Evolutionary conservation across 2,329 filamentous ascomycete genomes (phyloP), one percentile per base, ranked within the genome.

Genomic region (Aspergillus pseudotamarii): DNA sequence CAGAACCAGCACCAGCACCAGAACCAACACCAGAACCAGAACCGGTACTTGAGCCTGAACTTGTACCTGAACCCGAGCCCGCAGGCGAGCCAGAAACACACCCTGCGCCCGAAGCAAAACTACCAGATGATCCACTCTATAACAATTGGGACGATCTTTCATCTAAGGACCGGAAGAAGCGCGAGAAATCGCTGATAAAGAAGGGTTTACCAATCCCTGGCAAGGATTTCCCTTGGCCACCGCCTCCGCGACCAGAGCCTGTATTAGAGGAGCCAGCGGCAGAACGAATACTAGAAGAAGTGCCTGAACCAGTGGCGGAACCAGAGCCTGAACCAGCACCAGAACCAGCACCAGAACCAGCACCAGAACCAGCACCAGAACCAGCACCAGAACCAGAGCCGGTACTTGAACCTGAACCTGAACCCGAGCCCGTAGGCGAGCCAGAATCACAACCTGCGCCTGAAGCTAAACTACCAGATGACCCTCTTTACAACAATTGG

Each of bases 101-200:
- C 32, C 71, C 72, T 12, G 10, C 10, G 1, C 32, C 32, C 3
- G 32, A 34, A 4, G 10, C 32, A 3, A 26, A 26, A 26, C 26
- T 26, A 26, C 26, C 26, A 26, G 26, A 26, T 28, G 77, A 79
- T 41, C 76, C 79, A 50, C 66, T 76, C 4, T 76, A 78, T 43
- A 74, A 78, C 10, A 66, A 68, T 5, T 80, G 76, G 75, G 66
- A 68, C 11, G 69, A 64, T 16, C 69, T 78, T 61, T 73, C 72
- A 30, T 75, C 77, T 2, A 81, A 80, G 60, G 78, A 82, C 8
- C 81, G 81, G 57, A 83, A 83, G 69, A 80, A 79, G 66, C 78
- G 79, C 57, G 78, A 80, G 57, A 74, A 72, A 59, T 66, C 67
- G 36, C 26, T 75, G 12, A 64, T 61, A 2, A 69, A 68, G 46